Evolutionary conservation across 106 monocot genomes (phyloP), one percentile per base, ranked within the genome.

Genomic region (Acorus gramineus): DNA sequence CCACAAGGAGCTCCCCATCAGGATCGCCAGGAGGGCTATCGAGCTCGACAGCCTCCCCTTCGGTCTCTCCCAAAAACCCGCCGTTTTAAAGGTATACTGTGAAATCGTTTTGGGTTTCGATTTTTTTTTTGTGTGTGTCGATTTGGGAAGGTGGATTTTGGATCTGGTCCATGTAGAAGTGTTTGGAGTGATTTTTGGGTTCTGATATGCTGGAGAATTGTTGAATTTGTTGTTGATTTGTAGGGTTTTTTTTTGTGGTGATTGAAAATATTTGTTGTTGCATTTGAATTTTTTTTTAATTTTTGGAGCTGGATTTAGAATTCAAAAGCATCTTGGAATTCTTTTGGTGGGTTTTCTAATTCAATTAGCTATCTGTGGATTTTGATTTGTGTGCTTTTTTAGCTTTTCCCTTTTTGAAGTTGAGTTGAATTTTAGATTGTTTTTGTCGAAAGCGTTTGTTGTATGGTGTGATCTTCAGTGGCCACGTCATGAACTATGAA

Each of bases 21-120:
- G 75, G 60, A 68, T 75, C 56, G 68, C 75, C 11, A 46, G 75
- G 49, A 61, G 75, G 56, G 68, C 68, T 55, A 63, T 75, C 42
- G 75, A 75, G 61, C 67, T 75, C 56, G 75, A 75, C 46, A 62
- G 12, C 49, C 54, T 75, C 7, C 75, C 75, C n/a, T 75, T 48
- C 13, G 75, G 75, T 7, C 46, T 75, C 11, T 75, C 75, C 56
- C 4, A 44, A 6, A 62, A 75, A 51, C 75, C 75, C 7, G 75
- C 75, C 9, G 68, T 75, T 5, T 64, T 75, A 42, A 75, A 75
- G 75, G 75, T 75, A 14, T 5, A 4, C 2, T 56, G 11, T 46
- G 67, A 47, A 46, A 5, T 67, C 7, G 56, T 10, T 48, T 44
- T 42, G 11, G 47, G 14, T n/a, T 63, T 42, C 4, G 62, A 43